Evolutionary conservation across 148 eudicot species (phyloP), one percentile per base, ranked within the genome.

Genomic region (Pouteria glomerata): DNA sequence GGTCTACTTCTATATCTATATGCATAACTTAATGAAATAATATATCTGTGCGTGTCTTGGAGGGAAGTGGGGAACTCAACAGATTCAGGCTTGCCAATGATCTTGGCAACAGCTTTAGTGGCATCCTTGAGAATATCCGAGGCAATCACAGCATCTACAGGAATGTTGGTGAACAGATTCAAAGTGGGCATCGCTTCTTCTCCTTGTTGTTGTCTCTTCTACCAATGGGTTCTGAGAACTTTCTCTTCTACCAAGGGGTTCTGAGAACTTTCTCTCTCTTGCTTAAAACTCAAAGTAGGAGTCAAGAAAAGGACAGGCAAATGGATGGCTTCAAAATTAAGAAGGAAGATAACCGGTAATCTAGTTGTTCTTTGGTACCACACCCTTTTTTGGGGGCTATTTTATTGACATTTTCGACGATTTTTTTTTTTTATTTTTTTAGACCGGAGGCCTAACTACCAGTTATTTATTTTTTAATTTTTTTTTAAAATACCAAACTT

Each of bases 61-160:
- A 52, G 63, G 29, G 52, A 23, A 8, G 10, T 12, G 63, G 8
- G 33, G 31, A 39, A 48, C 61, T 61, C 52, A 76, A 93, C 98
- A 30, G 96, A 89, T 72, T 95, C 96, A 12, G 99, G 99, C 63
- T 95, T 95, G 86, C 88, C 86, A 34, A 95, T 86, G 84, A 86
- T 89, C 65, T 95, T 92, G 34, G 97, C 84, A 65, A 95, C 85
- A 13, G 90, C 97, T 85, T 91, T 91, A 63, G 97, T 89, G 44
- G 99, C 99, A 73, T 95, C 99, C 81, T 79, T 95, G 69, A 95
- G 97, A 66, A 92, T 86, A 81, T 95, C 99, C 21, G 97, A 95
- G 21, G 88, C 87, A 57, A 85, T 68, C 1, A 91, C 94, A 4
- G 85, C 72, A 59, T 95, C 99, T 7, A 91, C 94, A 3, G 97